Evolutionary conservation across 306 rosid genomes (phyloP), one percentile per base, ranked within the genome.

Genomic region (Albizia julibrissin): DNA sequence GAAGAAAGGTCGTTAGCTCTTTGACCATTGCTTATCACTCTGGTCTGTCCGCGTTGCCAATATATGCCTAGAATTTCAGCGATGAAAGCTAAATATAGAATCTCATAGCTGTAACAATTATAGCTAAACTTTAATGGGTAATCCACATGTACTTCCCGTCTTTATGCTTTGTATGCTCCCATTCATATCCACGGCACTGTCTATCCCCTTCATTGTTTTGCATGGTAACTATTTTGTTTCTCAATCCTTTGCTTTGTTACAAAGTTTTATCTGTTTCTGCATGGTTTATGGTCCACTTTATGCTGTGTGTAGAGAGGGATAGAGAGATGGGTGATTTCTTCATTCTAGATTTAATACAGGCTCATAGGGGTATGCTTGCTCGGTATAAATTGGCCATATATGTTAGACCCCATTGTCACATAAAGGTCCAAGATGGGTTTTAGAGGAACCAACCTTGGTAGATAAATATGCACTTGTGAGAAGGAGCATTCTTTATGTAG

Each of bases 131-230:
- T 6, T 6, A 67, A 86, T 89, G 94, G 77, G 58, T 54, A 80
- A 74, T 80, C 78, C 54, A n/a, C 78, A 69, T 43, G 49, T 69
- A 19, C 14, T 46, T 29, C 3, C 64, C 43, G 3, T 73, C 54
- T 10, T 82, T 80, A 26, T 79, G 42, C 39, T 87, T 78, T 14
- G 70, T 69, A 24, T 74, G 69, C 52, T 87, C 19, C 37, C 79
- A 42, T 39, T 82, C 79, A 33, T 83, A 79, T 61, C 87, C n/a
- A 75, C 80, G 16, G 15, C 84, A 19, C 83, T 54, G 49, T 72
- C 92, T 75, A 52, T 91, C 81, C 94, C 94, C 43, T 91, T 91
- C 85, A 43, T 89, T 26, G 91, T 91, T 72, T 78, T 91, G n/a
- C 94, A 85, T 43, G 94, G 92, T 91, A 76, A 74, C 24, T 50